These are phyloP conservation scores for Epichloe hybrida DNA, from an alignment of 2,329 filamentous ascomycete genomes.

Conservation along the genomic window DNA sequence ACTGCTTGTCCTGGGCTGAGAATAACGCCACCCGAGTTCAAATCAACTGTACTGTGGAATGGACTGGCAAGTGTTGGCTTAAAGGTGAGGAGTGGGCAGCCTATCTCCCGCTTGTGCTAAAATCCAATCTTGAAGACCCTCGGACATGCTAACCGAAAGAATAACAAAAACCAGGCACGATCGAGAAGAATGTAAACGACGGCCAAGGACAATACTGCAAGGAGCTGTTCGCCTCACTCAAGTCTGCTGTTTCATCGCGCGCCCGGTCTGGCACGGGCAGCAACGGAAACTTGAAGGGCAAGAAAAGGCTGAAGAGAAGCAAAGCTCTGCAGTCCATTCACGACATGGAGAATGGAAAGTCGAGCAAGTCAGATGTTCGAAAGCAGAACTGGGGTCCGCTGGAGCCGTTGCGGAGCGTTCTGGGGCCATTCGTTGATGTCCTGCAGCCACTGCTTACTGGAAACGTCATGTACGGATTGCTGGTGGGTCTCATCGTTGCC, in stretches of 20 bases:
- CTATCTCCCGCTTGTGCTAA: too few species aligned
- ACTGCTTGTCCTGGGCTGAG: conserved; percentile 86
- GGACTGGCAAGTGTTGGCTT: conserved; percentile 96
- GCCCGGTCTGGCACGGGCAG: conserved; percentile 33
- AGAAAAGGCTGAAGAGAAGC: conserved; percentile 47
- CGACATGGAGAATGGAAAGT: conserved; percentile 25
- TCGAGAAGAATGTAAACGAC: conserved; percentile 89
- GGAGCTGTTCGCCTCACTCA: conserved; percentile 63
- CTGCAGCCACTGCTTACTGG: conserved; percentile 58
- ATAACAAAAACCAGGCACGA: conserved; percentile 49
- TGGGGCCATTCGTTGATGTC: conserved; percentile 58
- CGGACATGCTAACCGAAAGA: too few species aligned
- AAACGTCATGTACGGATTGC: conserved; percentile 63
- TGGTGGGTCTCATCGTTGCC: conserved; percentile 59
- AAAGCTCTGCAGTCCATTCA: conserved; percentile 31
- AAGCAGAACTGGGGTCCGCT: conserved; percentile 59
- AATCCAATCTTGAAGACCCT: too few species aligned
- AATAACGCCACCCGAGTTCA: conserved; percentile 74
- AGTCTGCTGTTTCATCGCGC: conserved; percentile 56
- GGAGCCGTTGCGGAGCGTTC: conserved; percentile 59
- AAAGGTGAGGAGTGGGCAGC: conserved; percentile 52
- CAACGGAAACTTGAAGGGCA: conserved; percentile 38
- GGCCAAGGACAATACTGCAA: conserved; percentile 76
- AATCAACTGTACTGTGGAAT: conserved; percentile 84
- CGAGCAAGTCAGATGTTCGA: conserved; percentile 26